Percentiles rank a stretch among this genome's conserved stretches.
phyloP scores from a whole-genome alignment of 306 rosid species.

The Vigna mungo region DNA sequence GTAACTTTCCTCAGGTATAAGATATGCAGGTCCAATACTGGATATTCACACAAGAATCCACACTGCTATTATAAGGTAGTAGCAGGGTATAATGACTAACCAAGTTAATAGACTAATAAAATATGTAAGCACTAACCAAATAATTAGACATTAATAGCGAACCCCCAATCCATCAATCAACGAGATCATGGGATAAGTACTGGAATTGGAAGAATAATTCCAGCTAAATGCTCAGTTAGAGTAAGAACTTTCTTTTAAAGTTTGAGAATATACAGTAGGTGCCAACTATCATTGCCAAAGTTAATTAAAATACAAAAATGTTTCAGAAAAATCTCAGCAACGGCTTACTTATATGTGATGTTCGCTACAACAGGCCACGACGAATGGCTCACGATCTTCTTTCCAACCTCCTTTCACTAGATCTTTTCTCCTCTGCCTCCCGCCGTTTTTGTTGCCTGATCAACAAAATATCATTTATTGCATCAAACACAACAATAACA shows the following conservation, averaged over 20 bases:
- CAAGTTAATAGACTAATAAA: neutral
- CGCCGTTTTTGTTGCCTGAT: constrained; percentile 82
- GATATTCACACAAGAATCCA: neutral
- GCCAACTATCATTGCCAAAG: constrained; percentile 16
- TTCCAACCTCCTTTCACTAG: constrained; percentile 73
- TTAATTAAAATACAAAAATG: constrained; percentile 38
- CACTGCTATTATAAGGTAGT: too few species aligned
- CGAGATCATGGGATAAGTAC: neutral
- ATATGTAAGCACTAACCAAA: neutral
- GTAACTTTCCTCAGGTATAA: neutral
- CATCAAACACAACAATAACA: constrained; percentile 2
- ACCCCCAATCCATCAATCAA: neutral
- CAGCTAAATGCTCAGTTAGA: neutral
- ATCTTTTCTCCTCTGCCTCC: constrained; percentile 92
- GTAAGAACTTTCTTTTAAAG: constrained; percentile 27
- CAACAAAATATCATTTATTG: constrained; percentile 31
- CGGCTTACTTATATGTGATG: constrained; percentile 11
- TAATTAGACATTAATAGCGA: neutral
- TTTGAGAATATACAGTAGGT: constrained; percentile 42
- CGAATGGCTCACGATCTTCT: constrained; percentile 71
- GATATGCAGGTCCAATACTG: too few species aligned
- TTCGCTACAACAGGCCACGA: constrained; percentile 27
- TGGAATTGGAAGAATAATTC: neutral
- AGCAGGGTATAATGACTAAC: neutral
- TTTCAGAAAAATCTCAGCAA: constrained; percentile 1